phyloP scores from a whole-genome alignment of 768 basidiomycete species.

The Panaeolus papilionaceus region DNA sequence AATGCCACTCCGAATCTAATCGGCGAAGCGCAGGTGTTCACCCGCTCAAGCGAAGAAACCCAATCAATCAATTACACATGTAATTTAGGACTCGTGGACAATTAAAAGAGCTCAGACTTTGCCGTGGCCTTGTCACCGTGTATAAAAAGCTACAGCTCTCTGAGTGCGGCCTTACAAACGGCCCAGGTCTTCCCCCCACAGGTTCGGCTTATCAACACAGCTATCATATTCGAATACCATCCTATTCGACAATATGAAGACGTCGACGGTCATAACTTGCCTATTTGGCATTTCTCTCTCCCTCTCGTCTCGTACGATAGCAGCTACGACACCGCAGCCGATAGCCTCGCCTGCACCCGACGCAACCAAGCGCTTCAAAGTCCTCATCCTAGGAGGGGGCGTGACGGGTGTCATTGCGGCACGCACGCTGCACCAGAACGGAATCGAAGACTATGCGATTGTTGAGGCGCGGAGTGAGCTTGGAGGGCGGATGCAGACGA shows the following conservation, averaged over 20 bases:
- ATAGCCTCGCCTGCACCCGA: neutral
- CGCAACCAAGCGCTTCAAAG: slow-evolving; percentile 25
- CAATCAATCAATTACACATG: neutral
- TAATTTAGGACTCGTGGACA: neutral
- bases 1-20: neutral
- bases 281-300: neutral
- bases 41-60: neutral
- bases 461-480: slow-evolving; percentile 64
- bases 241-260: neutral
- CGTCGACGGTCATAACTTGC: neutral
- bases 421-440: slow-evolving; percentile 57
- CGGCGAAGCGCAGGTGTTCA: neutral
- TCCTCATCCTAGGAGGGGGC: slow-evolving; percentile 72
- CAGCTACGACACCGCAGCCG: neutral
- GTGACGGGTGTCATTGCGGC: slow-evolving; percentile 72
- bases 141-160: neutral
- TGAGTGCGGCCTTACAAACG: neutral
- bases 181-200: neutral
- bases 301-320: neutral
- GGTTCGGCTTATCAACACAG: neutral
- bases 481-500: slow-evolving; percentile 64
- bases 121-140: too few species aligned
- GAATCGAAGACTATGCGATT: slow-evolving; percentile 63
- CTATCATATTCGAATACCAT: neutral
- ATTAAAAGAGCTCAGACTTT: too few species aligned